phyloP scores from a whole-genome alignment of 257 asterid species.

The Fraxinus excelsior region DNA sequence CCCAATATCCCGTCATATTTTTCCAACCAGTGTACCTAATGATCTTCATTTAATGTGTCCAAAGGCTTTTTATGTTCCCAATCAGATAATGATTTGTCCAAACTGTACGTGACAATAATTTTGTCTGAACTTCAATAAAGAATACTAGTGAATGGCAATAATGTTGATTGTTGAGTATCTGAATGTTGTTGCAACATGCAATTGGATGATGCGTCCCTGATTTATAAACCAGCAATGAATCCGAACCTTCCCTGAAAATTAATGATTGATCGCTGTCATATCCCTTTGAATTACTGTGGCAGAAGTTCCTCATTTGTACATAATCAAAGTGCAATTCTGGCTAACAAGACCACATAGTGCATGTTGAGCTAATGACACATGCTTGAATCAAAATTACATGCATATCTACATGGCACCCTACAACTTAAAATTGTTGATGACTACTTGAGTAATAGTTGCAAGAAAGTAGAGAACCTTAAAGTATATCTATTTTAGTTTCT shows the following conservation, averaged over 20 bases:
- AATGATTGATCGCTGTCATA: background rate
- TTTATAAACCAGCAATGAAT: background rate
- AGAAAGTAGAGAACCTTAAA: background rate
- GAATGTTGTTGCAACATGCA: background rate
- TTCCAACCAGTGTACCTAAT: background rate
- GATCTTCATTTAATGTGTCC: background rate
- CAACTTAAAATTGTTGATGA: background rate
- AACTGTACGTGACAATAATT: background rate
- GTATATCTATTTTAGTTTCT: background rate
- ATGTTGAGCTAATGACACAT: background rate
- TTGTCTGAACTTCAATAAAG: background rate
- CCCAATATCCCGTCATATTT: background rate
- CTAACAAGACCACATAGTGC: background rate
- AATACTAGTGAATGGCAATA: background rate
- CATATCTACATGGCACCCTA: background rate
- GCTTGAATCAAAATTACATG: background rate
- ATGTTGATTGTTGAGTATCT: background rate
- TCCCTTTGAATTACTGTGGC: background rate
- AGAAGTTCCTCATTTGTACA: background rate
- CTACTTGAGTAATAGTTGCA: background rate
- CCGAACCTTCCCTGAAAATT: background rate
- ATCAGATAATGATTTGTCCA: background rate
- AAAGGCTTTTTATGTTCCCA: background rate
- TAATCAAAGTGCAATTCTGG: background rate
- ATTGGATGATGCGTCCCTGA: background rate